Base-by-base conservation (phyloP, 768 basidiomycete species). In the Omphalotus guepiniiformis region DNA sequence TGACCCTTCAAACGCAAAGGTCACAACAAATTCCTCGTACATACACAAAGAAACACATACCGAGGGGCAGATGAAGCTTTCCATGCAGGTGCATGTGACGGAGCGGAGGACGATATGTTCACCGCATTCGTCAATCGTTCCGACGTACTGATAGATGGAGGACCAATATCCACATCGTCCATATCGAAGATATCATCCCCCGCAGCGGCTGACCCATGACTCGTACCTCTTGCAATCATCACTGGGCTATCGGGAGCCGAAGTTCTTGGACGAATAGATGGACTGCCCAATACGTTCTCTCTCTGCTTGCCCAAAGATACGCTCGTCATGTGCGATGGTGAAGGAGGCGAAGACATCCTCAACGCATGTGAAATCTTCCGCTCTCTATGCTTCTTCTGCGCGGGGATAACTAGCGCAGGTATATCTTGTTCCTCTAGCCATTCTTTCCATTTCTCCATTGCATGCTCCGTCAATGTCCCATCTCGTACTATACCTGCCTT, bases 171-270 rank as follows among this genome's bases (percentile, higher is more conserved):
- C 3, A 74, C 64, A 41, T 88, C 88, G 57, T 94, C 93, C 90
- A 94, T 93, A 6, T 70, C 59, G 57, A 95, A 93, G 25, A 93
- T 72, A 42, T 89, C 92, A 48, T 91, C 76, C 7, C 58, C 81
- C 2, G 25, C 26, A 38, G 35, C 30, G 41, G 56, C 32, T 32
- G 48, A 37, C 19, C 29, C 28, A 26, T 13, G 37, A 12, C 27
- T 39, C 3, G 41, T 12, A 43, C 58, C 50, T 53, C 56, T 53
- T 29, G 49, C 30, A 18, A 30, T 39, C 6, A 18, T 19, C 13
- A 39, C 26, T 23, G 50, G 39, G 16, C 34, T 51, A n/a, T n/a
- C n/a, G n/a, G n/a, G n/a, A n/a, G n/a, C 22, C 30, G 19, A 25
- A 30, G 45, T 21, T 9, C 35, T 11, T 27, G 29, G 26, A 18